Percentiles rank a stretch among this genome's conserved stretches.
Conservation (phyloP, 2,329 filamentous ascomycete genomes). For the Phialocephala sp. region DNA sequence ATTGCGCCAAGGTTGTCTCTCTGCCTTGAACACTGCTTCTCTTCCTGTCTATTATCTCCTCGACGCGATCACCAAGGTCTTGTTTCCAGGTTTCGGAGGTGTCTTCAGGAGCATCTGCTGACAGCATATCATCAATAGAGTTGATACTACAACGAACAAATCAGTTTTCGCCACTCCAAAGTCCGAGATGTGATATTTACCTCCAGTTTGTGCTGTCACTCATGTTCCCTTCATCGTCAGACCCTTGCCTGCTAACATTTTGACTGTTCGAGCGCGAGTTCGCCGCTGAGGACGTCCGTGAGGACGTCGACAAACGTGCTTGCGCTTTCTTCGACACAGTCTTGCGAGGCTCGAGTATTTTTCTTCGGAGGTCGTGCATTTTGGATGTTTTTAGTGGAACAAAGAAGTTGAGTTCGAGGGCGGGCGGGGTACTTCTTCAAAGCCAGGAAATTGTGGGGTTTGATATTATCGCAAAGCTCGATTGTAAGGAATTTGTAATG, state of each 20-base stretch:
- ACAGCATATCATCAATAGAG: constrained; percentile 57
- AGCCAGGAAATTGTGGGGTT: background rate
- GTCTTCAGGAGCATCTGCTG: constrained; percentile 51
- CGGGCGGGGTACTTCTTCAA: constrained; percentile 30
- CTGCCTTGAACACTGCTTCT: constrained; percentile 68
- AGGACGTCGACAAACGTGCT: constrained; percentile 49
- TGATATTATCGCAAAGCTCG: constrained; percentile 32
- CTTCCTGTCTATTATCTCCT: constrained; percentile 72
- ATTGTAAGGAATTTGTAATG: constrained; percentile 27
- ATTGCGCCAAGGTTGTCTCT: constrained; percentile 62
- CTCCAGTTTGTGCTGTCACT: constrained; percentile 62
- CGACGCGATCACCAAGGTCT: constrained; percentile 62
- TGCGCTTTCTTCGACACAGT: constrained; percentile 63
- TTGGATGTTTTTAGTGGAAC: background rate
- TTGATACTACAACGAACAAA: constrained; percentile 39
- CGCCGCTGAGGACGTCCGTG: constrained; percentile 53
- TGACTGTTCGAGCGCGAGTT: constrained; percentile 55
- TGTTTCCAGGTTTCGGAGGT: constrained; percentile 61
- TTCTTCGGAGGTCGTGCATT: constrained; percentile 56
- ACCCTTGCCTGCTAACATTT: constrained; percentile 54
- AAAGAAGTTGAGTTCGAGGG: constrained; percentile 15
- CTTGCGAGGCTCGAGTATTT: constrained; percentile 62
- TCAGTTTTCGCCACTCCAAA: constrained; percentile 12
- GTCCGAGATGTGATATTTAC: constrained; percentile 40
- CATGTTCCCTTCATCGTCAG: constrained; percentile 58